Evolutionary conservation across 805 yeast species (phyloP).

Genomic region (Vanderwaltozyma tropicalis): DNA sequence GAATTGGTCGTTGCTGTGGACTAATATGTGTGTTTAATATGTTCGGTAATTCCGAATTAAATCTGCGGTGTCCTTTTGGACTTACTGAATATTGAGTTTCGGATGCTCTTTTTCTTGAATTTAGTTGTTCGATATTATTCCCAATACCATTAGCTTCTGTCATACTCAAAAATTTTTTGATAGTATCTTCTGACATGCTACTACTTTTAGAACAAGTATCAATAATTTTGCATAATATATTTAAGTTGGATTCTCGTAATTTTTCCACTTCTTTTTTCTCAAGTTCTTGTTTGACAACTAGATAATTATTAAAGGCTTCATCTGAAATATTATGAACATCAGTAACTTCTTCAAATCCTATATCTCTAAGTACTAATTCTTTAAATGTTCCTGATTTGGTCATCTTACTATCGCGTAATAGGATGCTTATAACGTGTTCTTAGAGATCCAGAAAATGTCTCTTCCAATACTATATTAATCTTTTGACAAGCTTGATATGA

Average conservation of each 20-base stretch:
- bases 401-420: not conserved
- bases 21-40: not conserved
- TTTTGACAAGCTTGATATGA: too few relatives aligned
- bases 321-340: slow-evolving; percentile 4
- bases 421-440: too few relatives aligned
- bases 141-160: too few relatives aligned
- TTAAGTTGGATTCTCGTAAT: slow-evolving; percentile 13
- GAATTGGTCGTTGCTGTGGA: slow-evolving; percentile 1
- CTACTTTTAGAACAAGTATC: slow-evolving; percentile 13
- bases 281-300: slow-evolving; percentile 12
- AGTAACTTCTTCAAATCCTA: not conserved
- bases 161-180: slow-evolving; percentile 10
- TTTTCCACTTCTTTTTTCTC: slow-evolving; percentile 14
- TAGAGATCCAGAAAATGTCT: too few relatives aligned
- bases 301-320: slow-evolving; percentile 8
- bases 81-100: slow-evolving; percentile 2
- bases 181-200: slow-evolving; percentile 9
- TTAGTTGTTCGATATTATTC: too few relatives aligned
- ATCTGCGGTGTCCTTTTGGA: slow-evolving; percentile 10
- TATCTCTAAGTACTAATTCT: slow-evolving; percentile 1
- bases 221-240: slow-evolving; percentile 10
- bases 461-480: too few relatives aligned
- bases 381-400: not conserved
- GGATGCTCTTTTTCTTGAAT: too few relatives aligned
- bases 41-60: slow-evolving; percentile 5